Evolutionary conservation across 176 grass and related monocot genomes (phyloP).

Genomic region (Olyra latifolia): DNA sequence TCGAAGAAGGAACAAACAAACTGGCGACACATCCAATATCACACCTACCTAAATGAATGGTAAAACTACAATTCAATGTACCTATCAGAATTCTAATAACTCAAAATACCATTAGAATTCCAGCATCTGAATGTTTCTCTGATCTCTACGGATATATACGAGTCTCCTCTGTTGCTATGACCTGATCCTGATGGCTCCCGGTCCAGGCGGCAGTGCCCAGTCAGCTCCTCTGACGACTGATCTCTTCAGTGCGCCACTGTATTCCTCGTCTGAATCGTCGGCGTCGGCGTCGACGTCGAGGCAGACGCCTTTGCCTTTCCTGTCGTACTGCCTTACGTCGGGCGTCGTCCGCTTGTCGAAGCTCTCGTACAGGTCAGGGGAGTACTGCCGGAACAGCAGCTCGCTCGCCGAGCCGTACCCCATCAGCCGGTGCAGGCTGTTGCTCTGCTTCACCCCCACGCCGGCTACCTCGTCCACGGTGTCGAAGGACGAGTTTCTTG

Average conservation of each 20-base stretch:
- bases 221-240: conserved; percentile 5
- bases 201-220: conserved; percentile 1
- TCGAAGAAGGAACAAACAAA: not conserved
- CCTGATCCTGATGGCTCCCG: conserved; percentile 50
- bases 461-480: conserved; percentile 11
- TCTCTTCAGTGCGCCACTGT: not conserved
- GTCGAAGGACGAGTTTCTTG: conserved; percentile 62
- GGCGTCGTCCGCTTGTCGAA: conserved; percentile 38
- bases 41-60: conserved; percentile 26
- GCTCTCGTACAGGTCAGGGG: conserved; percentile 57
- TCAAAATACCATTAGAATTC: not conserved
- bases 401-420: conserved; percentile 68
- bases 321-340: conserved; percentile 21
- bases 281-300: conserved; percentile 3
- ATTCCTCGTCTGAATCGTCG: conserved; percentile 46
- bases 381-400: conserved; percentile 30
- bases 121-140: not conserved
- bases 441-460: conserved; percentile 5
- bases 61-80: not conserved
- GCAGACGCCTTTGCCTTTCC: conserved; percentile 50
- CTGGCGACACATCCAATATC: not conserved
- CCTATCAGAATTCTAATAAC: conserved; percentile 10
- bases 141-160: conserved; percentile 28
- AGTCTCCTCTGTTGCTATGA: not conserved
- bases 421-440: conserved; percentile 69